Base-by-base conservation (phyloP, 2,329 filamentous ascomycete species). In the Venturiaceae sp. region DNA sequence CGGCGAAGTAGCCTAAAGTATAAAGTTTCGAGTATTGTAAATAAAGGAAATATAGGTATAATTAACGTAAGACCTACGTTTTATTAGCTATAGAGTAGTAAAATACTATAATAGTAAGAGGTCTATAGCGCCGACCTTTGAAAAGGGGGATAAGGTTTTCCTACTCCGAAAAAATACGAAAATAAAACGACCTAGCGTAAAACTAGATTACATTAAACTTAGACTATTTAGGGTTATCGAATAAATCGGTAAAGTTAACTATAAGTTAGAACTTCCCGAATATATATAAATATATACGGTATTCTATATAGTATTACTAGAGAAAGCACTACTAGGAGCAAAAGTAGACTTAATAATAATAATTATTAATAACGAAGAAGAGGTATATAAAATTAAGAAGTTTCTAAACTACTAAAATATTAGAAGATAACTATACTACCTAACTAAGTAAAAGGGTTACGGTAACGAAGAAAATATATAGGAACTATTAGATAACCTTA, bases 301-400 rank as follows among this genome's bases (percentile, higher is more conserved):
- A 13, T 58, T 58, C 30, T 34, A 58, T 56, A 19, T 57, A 7
- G 11, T 33, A 36, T 28, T 58, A 13, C 46, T 58, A 36, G 33
- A 87, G 69, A 65, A n/a, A 50, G 46, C 52, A 11, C n/a, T n/a
- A n/a, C n/a, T n/a, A n/a, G n/a, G 36, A 11, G n/a, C 36, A 11
- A n/a, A n/a, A n/a, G n/a, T n/a, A n/a, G n/a, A n/a, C n/a, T n/a
- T n/a, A n/a, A n/a, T n/a, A n/a, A n/a, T 11, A n/a, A 11, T 11
- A 39, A 39, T 11, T 11, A 39, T n/a, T 39, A 39, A n/a, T 11
- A 39, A 39, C n/a, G 11, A n/a, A n/a, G n/a, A n/a, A n/a, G 36
- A 39, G n/a, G 11, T n/a, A 11, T 11, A 39, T n/a, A 11, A 39
- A 11, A n/a, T 11, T 39, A 39, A 39, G n/a, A n/a, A 39, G n/a